These are phyloP conservation scores for Artemisia annua DNA, from an alignment of 129 eudicot genomes.

Conservation along the genomic window DNA sequence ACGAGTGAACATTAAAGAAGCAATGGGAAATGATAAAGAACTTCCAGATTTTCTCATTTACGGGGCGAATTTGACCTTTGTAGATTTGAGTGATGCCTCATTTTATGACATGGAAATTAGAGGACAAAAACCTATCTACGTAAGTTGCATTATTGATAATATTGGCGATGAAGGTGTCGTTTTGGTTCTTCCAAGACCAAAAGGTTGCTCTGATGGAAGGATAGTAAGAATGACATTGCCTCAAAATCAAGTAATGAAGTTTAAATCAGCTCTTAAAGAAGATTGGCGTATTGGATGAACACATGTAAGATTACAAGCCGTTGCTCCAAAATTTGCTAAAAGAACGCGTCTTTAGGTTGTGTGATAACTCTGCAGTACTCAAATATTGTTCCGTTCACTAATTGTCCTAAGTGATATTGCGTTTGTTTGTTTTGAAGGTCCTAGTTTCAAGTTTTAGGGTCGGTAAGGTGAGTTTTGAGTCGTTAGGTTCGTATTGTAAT, in stretches of 20 bases:
- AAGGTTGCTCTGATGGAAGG: slow-evolving; percentile 34
- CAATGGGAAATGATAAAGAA: slow-evolving; percentile 37
- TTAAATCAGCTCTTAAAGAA: slow-evolving; percentile 41
- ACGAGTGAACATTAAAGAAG: slow-evolving; percentile 38
- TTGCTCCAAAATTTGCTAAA: too few species aligned
- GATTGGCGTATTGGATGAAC: slow-evolving; percentile 38
- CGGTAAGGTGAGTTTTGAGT: too few species aligned
- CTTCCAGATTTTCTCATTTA: slow-evolving; percentile 52
- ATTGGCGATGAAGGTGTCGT: slow-evolving; percentile 72
- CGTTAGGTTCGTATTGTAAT: too few species aligned
- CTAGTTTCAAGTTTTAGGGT: too few species aligned
- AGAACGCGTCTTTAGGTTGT: too few species aligned
- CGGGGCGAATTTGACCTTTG: slow-evolving; percentile 66
- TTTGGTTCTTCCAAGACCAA: slow-evolving; percentile 57
- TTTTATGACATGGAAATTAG: slow-evolving; percentile 55
- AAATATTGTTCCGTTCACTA: too few species aligned
- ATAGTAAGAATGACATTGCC: slow-evolving; percentile 50
- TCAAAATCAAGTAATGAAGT: slow-evolving; percentile 37
- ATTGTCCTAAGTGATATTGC: too few species aligned
- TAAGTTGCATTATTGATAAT: slow-evolving; percentile 54
- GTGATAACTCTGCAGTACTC: too few species aligned
- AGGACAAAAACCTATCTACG: slow-evolving; percentile 51
- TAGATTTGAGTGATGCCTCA: slow-evolving; percentile 42
- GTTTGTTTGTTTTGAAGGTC: too few species aligned
- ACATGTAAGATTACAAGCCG: not conserved